Evolutionary conservation across 73 alveolate genomes (phyloP), one percentile per base, ranked within the genome.

Genomic region (Chromera velia): DNA sequence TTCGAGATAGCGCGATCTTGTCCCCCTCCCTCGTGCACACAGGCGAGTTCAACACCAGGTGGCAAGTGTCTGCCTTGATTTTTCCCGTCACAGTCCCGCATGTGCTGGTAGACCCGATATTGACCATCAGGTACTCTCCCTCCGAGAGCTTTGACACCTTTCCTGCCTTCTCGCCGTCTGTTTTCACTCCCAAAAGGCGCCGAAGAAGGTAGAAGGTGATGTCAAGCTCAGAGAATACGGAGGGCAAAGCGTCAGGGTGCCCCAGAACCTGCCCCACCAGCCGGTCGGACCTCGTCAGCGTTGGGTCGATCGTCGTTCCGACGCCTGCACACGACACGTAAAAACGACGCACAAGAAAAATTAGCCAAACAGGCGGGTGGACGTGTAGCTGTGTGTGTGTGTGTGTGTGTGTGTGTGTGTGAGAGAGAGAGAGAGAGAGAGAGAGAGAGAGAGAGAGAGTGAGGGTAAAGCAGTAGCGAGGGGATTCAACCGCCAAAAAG

Each of bases 301-400:
- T 91, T 24, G 99, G 99, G 84, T 95, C 99, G 77, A 96, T 91
- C 86, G 91, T 89, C 74, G 96, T 82, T 45, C 99, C 99, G 30
- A 96, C 99, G 28, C 55, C 55, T 40, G n/a, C n/a, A n/a, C n/a
- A n/a, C n/a, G n/a, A n/a, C n/a, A n/a, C n/a, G n/a, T n/a, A n/a
- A n/a, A n/a, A n/a, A n/a, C n/a, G n/a, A n/a, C n/a, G n/a, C n/a
- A n/a, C n/a, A n/a, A n/a, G n/a, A n/a, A n/a, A n/a, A n/a, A n/a
- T n/a, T n/a, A n/a, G n/a, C n/a, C n/a, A n/a, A n/a, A n/a, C n/a
- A n/a, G n/a, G n/a, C n/a, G n/a, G n/a, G n/a, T n/a, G n/a, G n/a
- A n/a, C n/a, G n/a, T n/a, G n/a, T n/a, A n/a, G n/a, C n/a, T n/a
- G n/a, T n/a, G n/a, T n/a, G n/a, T n/a, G n/a, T n/a, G n/a, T n/a